Conservation (phyloP, 352 stramenopile genomes). For the Phytophthora quininea region DNA sequence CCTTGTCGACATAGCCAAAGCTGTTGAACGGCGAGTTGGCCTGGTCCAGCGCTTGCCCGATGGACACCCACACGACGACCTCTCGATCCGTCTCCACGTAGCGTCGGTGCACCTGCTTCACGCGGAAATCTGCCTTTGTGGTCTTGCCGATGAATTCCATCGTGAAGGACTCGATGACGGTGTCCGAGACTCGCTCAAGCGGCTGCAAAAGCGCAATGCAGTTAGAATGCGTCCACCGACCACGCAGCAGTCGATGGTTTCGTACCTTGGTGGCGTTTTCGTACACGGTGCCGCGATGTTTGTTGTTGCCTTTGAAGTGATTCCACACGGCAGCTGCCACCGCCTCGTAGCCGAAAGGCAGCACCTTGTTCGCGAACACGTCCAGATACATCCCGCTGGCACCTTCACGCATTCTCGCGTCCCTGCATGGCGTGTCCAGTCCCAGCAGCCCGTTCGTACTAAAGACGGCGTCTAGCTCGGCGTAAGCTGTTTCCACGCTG, state of each 20-base stretch:
- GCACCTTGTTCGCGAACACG: constrained; percentile 41
- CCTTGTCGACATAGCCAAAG: constrained; percentile 57
- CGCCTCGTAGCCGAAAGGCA: constrained; percentile 36
- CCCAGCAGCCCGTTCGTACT: constrained; percentile 33
- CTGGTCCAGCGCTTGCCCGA: constrained; percentile 23
- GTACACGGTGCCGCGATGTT: constrained; percentile 38
- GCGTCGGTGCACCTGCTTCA: constrained; percentile 48
- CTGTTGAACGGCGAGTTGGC: constrained; percentile 42
- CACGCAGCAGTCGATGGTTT: neutral
- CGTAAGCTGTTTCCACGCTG: constrained; percentile 37
- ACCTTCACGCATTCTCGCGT: constrained; percentile 38
- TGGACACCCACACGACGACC: constrained; percentile 55
- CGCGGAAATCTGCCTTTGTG: constrained; percentile 36
- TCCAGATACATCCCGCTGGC: constrained; percentile 39
- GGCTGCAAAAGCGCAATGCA: constrained; percentile 17
- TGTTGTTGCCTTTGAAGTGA: constrained; percentile 40
- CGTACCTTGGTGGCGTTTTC: constrained; percentile 38
- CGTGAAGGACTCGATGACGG: constrained; percentile 49
- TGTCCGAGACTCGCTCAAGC: constrained; percentile 39
- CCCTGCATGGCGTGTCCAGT: constrained; percentile 28
- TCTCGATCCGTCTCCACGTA: constrained; percentile 41
- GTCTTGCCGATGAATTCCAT: constrained; percentile 47
- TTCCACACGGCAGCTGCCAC: constrained; percentile 38
- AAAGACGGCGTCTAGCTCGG: constrained; percentile 34
- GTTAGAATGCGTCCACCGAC: constrained; percentile 6